Evolutionary conservation across 2,329 filamentous ascomycete species (phyloP).

Genomic region (Alternaria dauci): DNA sequence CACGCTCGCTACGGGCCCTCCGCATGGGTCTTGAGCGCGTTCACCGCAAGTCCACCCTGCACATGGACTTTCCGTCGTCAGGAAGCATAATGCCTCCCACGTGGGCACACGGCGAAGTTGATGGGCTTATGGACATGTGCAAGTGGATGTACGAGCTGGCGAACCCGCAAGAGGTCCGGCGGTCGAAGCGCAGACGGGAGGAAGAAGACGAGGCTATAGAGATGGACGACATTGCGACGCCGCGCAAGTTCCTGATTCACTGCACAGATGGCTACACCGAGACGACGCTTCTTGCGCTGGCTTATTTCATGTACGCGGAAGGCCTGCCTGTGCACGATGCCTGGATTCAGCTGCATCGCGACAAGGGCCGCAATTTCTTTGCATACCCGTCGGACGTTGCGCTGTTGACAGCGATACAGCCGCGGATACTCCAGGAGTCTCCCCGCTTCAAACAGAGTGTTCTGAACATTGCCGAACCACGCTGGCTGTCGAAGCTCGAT

Average conservation of each 20-base stretch:
- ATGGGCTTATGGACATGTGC: slow-evolving; percentile 85
- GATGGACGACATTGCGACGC: slow-evolving; percentile 57
- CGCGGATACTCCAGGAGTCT: slow-evolving; percentile 76
- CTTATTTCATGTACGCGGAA: slow-evolving; percentile 93
- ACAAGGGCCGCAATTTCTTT: slow-evolving; percentile 90
- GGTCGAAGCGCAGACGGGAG: slow-evolving; percentile 55
- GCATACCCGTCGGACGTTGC: slow-evolving; percentile 91
- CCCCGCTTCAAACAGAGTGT: slow-evolving; percentile 63
- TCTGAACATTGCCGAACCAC: slow-evolving; percentile 69
- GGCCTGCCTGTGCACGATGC: slow-evolving; percentile 81
- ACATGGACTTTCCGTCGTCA: slow-evolving; percentile 88
- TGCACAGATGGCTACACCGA: slow-evolving; percentile 97
- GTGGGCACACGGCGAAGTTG: slow-evolving; percentile 82
- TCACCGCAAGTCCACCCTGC: slow-evolving; percentile 57
- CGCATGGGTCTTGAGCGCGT: slow-evolving; percentile 62
- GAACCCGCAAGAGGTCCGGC: slow-evolving; percentile 63
- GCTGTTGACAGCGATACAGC: slow-evolving; percentile 78
- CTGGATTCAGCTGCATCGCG: slow-evolving; percentile 84
- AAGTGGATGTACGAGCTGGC: slow-evolving; percentile 89
- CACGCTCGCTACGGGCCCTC: slow-evolving; percentile 70
- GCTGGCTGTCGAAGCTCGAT: slow-evolving; percentile 84
- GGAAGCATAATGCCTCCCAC: slow-evolving; percentile 89
- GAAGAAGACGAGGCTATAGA: slow-evolving; percentile 64
- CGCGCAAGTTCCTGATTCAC: slow-evolving; percentile 82
- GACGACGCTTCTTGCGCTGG: slow-evolving; percentile 84